Conservation (phyloP, 805 yeast species). For the Barnettozyma sp. region DNA sequence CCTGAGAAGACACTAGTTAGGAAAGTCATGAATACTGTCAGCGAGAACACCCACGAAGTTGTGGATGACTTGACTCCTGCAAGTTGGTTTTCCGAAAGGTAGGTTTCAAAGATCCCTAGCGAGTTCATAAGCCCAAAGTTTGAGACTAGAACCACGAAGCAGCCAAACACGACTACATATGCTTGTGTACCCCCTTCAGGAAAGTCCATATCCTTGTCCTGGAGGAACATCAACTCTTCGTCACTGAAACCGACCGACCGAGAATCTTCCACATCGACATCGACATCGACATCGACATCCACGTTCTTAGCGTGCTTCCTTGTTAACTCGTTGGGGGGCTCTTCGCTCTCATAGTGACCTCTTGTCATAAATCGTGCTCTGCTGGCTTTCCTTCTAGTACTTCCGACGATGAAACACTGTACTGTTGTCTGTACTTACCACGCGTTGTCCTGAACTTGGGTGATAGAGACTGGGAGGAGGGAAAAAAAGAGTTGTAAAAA, state of each 20-base stretch:
- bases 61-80: slow-evolving; percentile 37
- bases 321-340: no score
- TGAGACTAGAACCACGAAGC: slow-evolving; percentile 48
- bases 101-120: slow-evolving; percentile 57
- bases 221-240: slow-evolving; percentile 16
- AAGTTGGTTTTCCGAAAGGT: slow-evolving; percentile 50
- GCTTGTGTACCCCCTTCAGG: no score
- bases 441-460: no score
- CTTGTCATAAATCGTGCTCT: no score
- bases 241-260: not conserved
- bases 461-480: no score
- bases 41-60: slow-evolving; percentile 59
- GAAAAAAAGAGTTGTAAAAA: no score
- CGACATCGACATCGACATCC: not conserved
- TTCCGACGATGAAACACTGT: no score
- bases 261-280: not conserved
- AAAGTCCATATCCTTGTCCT: slow-evolving; percentile 26
- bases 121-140: slow-evolving; percentile 52
- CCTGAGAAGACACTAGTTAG: slow-evolving; percentile 47
- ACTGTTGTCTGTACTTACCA: no score
- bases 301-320: no score
- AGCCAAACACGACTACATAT: slow-evolving; percentile 49
- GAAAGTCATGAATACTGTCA: slow-evolving; percentile 44
- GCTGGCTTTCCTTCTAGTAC: no score
- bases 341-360: no score